These are phyloP conservation scores for Capsicum rhomboideum DNA, from an alignment of 257 asterid genomes.

Conservation along the genomic window DNA sequence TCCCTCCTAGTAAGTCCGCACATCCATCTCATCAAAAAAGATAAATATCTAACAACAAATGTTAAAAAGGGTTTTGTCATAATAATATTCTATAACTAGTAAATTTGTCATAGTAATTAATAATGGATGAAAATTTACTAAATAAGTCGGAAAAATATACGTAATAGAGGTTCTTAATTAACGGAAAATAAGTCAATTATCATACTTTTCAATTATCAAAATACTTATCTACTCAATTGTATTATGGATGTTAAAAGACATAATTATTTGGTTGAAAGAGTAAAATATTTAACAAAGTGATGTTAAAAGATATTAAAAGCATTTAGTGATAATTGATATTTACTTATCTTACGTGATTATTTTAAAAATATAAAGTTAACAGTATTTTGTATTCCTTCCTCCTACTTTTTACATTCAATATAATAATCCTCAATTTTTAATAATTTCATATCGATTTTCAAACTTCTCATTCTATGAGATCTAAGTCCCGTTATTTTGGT, in stretches of 20 bases:
- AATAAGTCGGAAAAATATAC: background rate
- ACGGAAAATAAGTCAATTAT: background rate
- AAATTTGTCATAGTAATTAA: background rate
- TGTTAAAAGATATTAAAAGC: no score
- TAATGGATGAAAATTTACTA: background rate
- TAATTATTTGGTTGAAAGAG: background rate
- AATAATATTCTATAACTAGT: background rate
- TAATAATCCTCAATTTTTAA: background rate
- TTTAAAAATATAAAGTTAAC: no score
- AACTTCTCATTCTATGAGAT: no score
- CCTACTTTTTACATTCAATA: background rate
- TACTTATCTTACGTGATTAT: background rate
- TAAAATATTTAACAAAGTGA: background rate
- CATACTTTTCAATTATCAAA: background rate
- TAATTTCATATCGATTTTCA: no score
- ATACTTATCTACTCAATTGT: background rate
- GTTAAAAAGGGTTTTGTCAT: background rate
- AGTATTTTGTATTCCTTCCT: background rate
- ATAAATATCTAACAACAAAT: no score
- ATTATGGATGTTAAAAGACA: background rate
- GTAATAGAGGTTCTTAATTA: background rate
- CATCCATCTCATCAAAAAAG: no score
- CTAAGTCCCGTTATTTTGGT: no score
- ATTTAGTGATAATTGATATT: background rate
- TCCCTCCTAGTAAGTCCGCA: no score